Percentiles rank a stretch among this genome's conserved stretches.
Evolutionary conservation across 225 moss, liverwort and hornwort genomes (phyloP).

Genomic region (Physcomitrium patens): DNA sequence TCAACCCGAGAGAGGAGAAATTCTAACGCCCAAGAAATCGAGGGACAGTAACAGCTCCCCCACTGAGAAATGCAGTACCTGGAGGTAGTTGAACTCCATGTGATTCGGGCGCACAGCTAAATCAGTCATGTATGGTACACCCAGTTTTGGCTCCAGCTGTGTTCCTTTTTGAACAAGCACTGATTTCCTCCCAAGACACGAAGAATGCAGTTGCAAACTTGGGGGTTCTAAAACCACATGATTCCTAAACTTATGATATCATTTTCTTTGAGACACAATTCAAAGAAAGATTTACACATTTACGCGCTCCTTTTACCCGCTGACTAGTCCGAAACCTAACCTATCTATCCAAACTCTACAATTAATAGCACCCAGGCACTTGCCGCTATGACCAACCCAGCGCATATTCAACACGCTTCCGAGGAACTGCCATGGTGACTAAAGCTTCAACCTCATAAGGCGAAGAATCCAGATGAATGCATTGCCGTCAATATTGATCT

Average conservation of each 20-base stretch:
- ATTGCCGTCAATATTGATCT: constrained; percentile 55
- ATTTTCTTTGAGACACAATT: constrained; percentile 24
- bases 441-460: constrained; percentile 62
- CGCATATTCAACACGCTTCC: constrained; percentile 44
- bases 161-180: constrained; percentile 25
- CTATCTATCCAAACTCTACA: constrained; percentile 27
- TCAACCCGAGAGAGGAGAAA: constrained; percentile 8
- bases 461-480: constrained; percentile 58
- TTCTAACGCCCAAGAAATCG: constrained; percentile 9
- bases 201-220: constrained; percentile 24
- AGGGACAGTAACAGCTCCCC: constrained; percentile 10
- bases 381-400: constrained; percentile 38
- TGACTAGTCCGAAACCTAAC: constrained; percentile 34
- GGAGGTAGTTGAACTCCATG: constrained; percentile 95
- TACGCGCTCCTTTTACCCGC: constrained; percentile 24
- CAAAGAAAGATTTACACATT: constrained; percentile 31
- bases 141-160: constrained; percentile 24
- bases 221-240: constrained; percentile 28
- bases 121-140: constrained; percentile 71
- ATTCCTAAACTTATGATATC: constrained; percentile 9
- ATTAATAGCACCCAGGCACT: constrained; percentile 36
- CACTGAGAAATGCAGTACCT: constrained; percentile 51
- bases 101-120: constrained; percentile 68
- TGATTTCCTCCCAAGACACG: constrained; percentile 27
- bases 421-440: constrained; percentile 50